These are phyloP conservation scores for Paspalum vaginatum DNA, from an alignment of 176 grass and related monocot genomes.

Conservation along the genomic window DNA sequence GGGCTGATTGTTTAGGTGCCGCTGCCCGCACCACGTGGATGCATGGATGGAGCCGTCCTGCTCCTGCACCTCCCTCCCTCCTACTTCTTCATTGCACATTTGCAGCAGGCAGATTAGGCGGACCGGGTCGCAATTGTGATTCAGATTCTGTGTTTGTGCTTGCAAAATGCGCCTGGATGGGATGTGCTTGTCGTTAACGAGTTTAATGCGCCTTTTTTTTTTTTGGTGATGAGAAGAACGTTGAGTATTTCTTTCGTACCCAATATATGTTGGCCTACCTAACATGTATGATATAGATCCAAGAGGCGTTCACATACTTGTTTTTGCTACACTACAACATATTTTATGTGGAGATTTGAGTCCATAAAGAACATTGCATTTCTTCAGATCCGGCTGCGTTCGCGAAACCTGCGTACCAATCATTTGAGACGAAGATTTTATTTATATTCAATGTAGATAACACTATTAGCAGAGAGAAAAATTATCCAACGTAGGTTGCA, in stretches of 20 bases:
- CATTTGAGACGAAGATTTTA: neutral
- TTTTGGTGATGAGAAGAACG: neutral
- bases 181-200: neutral
- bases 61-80: neutral
- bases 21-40: slow-evolving; percentile 21
- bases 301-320: no score
- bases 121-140: neutral
- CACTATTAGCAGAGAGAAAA: no score
- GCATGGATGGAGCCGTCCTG: slow-evolving; percentile 33
- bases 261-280: no score
- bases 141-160: neutral
- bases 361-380: neutral
- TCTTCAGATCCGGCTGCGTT: neutral
- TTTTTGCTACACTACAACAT: no score
- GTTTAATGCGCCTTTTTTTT: neutral
- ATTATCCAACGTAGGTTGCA: no score
- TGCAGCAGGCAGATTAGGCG: neutral
- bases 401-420: neutral
- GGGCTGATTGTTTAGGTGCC: slow-evolving; percentile 35
- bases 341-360: neutral
- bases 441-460: neutral
- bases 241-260: neutral
- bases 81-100: neutral
- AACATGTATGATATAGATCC: no score
- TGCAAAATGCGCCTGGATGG: neutral